Base-by-base conservation (phyloP, 169 alveolate genomes). In the Babesia bigemina region DNA sequence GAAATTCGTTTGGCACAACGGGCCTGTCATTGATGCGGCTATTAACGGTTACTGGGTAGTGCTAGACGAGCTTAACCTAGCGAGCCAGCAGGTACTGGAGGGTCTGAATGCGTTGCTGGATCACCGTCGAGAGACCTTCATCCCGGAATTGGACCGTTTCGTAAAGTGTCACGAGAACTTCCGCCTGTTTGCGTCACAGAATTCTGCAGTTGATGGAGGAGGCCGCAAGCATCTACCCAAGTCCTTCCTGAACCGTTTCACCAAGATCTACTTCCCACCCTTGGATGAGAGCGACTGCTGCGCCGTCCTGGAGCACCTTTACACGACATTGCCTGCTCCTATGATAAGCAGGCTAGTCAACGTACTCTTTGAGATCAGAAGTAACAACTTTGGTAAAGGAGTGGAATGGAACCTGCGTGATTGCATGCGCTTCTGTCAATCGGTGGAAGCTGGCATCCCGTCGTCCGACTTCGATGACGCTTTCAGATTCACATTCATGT, bases 71-170 rank as follows among this genome's bases (percentile, higher is more conserved):
- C 93, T 99, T 75, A 99, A 99, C 72, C 87, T 99, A 71, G 99
- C 99, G 14, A 94, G 97, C 24, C 98, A 98, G 93, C 98, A 96
- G 81, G 98, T 98, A 14, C 85, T 99, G 59, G 99, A 99, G 90
- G 88, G 99, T 99, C 88, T 98, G 55, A 99, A 99, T 86, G 96
- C 99, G 11, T 88, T 99, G 47, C 89, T 98, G 79, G 99, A 99
- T 88, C 99, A 98, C 74, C 94, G 99, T 69, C 94, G 97, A 69
- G 96, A 97, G 62, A 93, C 97, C 47, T 98, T 92, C 81, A 95
- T 98, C 29, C 99, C 99, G 0, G 99, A 96, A 90, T 83, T 95
- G 63, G 97, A 97, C 60, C 92, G 93, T 63, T 94, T 93, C 36
- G 95, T 98, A 22, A 84, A 88, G 56, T 94, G 98, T 8, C 99